Base-by-base conservation (phyloP, 1,139 yeast genomes). In the Pneumocystis canis region DNA sequence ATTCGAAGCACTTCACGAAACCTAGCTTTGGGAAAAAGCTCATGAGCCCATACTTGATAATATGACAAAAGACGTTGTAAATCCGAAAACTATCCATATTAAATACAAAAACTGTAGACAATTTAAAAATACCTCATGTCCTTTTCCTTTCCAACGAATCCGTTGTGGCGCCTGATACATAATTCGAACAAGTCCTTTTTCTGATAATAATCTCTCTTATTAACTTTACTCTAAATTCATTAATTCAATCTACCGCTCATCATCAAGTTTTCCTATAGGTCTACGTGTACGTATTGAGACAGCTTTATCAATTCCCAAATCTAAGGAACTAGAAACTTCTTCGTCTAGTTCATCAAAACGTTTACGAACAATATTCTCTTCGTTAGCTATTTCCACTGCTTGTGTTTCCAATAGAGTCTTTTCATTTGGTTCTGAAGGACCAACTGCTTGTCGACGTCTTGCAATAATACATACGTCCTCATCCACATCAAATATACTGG, bases 31-130 rank as follows among this genome's bases (percentile, higher is more conserved):
- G 96, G 95, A 69, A 81, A 88, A 62, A 88, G 71, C 4, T 83
- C 81, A 72, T 88, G 95, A 33, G 90, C 89, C 96, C 96, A 88
- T 39, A 88, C 72, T 73, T 87, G 95, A 73, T 87, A 88, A 69
- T 82, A 82, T 66, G 81, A 83, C 33, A 87, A 74, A 1, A 88
- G 75, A 58, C 75, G 74, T 7, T 75, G 71, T 62, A 82, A 70
- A 67, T 82, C 83, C 25, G 77, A 76, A 63, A 75, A 68, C 65
- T 67, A 58, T 25, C 6, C n/a, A n/a, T 7, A 28, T 14, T 35
- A 30, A 28, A 7, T 5, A 18, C 2, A 28, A 5, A 25, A 5
- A 31, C n/a, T 32, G 3, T 35, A 31, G 9, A 20, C 6, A 53
- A n/a, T 7, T 20, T 14, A 18, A 5, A 65, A 65, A 35, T 58